Percentiles rank a stretch among this genome's conserved stretches.
Conservation (phyloP, 768 basidiomycete species). For the Hygrophoropsis aurantiaca region DNA sequence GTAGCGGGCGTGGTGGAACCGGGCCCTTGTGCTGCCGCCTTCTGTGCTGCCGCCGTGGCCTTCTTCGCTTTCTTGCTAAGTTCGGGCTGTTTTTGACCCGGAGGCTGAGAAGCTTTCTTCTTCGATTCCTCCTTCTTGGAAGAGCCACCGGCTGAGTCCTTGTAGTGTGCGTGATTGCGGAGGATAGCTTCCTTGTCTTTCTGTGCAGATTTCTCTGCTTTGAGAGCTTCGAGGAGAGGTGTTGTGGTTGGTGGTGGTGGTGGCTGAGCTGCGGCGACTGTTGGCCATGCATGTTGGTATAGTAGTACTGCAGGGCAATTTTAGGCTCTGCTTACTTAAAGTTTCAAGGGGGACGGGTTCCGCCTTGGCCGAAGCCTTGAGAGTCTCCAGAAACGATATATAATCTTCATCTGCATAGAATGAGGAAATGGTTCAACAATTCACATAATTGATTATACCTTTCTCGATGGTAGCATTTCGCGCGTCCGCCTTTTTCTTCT, state of each 20-base stretch:
- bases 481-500: conserved; percentile 76
- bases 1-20: neutral
- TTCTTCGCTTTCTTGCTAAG: conserved; percentile 38
- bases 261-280: conserved; percentile 67
- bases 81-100: conserved; percentile 34
- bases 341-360: conserved; percentile 68
- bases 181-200: conserved; percentile 74
- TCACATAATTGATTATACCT: conserved; percentile 43
- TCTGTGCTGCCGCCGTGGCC: conserved; percentile 27
- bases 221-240: conserved; percentile 90
- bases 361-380: conserved; percentile 51
- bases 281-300: neutral
- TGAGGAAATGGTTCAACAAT: neutral
- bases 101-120: conserved; percentile 27
- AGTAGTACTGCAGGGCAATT: too few relatives aligned
- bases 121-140: conserved; percentile 40
- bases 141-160: conserved; percentile 39
- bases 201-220: conserved; percentile 66
- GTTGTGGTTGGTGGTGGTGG: conserved; percentile 74
- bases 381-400: conserved; percentile 74
- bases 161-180: conserved; percentile 73
- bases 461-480: conserved; percentile 88
- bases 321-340: conserved; percentile 61
- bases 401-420: conserved; percentile 72
- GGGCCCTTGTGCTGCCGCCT: conserved; percentile 9